Conservation (phyloP, 495 filamentous ascomycete genomes). For the Lentithecium fluviatile region DNA sequence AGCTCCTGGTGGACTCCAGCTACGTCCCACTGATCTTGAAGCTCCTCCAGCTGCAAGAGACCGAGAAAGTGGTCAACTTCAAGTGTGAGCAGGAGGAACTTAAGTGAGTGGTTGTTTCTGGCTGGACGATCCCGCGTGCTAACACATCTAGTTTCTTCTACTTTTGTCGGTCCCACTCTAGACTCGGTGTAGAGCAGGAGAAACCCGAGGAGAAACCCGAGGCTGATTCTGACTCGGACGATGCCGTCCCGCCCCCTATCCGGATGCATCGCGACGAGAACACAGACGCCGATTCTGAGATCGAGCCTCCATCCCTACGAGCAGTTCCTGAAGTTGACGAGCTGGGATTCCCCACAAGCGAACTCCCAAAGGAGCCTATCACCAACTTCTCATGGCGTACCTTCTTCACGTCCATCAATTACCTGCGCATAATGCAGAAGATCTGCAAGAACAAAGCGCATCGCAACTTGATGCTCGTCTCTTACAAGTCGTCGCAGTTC, state of each 20-base stretch:
- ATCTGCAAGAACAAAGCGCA: conserved; percentile 93
- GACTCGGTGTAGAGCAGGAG: conserved; percentile 30
- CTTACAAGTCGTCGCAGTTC: conserved; percentile 89
- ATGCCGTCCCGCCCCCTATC: conserved; percentile 76
- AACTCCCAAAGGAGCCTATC: conserved; percentile 71
- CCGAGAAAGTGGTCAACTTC: conserved; percentile 82
- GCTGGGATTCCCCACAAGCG: conserved; percentile 65
- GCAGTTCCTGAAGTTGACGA: conserved; percentile 71
- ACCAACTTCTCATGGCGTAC: conserved; percentile 89
- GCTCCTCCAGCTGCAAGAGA: conserved; percentile 87
- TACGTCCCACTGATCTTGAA: conserved; percentile 91
- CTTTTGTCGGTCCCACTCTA: conserved; percentile 61
- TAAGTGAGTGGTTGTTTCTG: conserved; percentile 54
- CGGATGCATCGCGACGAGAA: conserved; percentile 23
- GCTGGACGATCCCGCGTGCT: neutral
- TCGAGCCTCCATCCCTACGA: conserved; percentile 5
- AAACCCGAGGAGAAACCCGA: conserved; percentile 17
- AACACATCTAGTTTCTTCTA: conserved; percentile 69
- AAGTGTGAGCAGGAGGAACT: conserved; percentile 79
- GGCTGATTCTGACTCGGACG: conserved; percentile 56
- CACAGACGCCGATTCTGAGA: conserved; percentile 5
- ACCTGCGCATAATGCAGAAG: conserved; percentile 93
- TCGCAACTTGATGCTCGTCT: conserved; percentile 85
- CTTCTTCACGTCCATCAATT: conserved; percentile 91
- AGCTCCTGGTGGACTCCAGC: conserved; percentile 88